Evolutionary conservation across 2,329 filamentous ascomycete species (phyloP).

Genomic region (Fusarium newnesense): DNA sequence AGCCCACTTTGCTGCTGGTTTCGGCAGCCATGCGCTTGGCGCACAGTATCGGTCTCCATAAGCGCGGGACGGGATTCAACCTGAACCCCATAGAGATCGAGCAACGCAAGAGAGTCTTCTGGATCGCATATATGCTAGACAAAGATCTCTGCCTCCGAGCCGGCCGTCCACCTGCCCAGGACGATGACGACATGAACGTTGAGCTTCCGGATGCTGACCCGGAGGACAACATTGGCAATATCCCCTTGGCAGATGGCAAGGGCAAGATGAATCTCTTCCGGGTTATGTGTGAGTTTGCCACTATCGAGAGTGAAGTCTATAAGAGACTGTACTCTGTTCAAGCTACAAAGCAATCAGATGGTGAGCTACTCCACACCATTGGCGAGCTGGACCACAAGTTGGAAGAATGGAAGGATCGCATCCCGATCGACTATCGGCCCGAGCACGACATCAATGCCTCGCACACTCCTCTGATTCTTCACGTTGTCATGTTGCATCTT

Average conservation of each 20-base stretch:
- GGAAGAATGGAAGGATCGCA: constrained; percentile 96
- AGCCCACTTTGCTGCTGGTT: constrained; percentile 91
- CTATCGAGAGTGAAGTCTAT: constrained; percentile 95
- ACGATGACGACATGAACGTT: constrained; percentile 87
- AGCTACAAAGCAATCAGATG: constrained; percentile 90
- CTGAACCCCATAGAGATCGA: constrained; percentile 94
- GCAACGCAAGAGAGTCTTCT: constrained; percentile 77
- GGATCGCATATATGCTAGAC: constrained; percentile 73
- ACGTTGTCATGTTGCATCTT: constrained; percentile 94
- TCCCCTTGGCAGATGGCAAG: constrained; percentile 87
- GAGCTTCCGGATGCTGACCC: constrained; percentile 93
- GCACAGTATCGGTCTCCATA: constrained; percentile 95
- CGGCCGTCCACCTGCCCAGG: constrained; percentile 68
- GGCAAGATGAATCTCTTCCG: constrained; percentile 96
- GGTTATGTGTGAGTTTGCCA: constrained; percentile 89
- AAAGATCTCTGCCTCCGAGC: constrained; percentile 71
- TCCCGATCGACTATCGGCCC: constrained; percentile 95
- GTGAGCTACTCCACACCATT: constrained; percentile 93
- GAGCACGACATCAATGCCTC: constrained; percentile 95
- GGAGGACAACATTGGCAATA: constrained; percentile 91
- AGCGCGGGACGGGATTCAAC: constrained; percentile 91
- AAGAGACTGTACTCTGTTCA: constrained; percentile 92
- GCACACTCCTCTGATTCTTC: constrained; percentile 91
- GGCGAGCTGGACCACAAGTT: constrained; percentile 90
- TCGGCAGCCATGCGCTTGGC: constrained; percentile 90